These are phyloP conservation scores for Ceratobasidium sp. DNA, from an alignment of 1,284 basidiomycete species.

Conservation along the genomic window DNA sequence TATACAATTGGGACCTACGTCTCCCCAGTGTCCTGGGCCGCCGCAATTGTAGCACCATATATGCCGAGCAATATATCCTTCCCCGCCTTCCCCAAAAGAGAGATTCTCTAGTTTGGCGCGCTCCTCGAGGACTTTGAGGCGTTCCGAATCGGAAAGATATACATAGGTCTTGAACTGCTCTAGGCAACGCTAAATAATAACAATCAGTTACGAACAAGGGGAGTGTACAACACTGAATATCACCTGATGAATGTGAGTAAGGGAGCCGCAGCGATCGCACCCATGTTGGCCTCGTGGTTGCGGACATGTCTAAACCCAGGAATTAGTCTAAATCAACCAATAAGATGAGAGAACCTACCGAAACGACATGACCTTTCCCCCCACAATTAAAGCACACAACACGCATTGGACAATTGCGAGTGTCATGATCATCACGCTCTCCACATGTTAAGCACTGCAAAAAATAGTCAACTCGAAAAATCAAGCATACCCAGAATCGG, in stretches of 20 bases:
- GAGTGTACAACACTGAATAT: background rate
- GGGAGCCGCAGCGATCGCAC: slow-evolving; percentile 46
- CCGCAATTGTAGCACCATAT: slow-evolving; percentile 49
- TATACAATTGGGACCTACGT: slow-evolving; percentile 27
- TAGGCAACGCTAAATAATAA: slow-evolving; percentile 35
- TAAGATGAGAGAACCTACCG: slow-evolving; percentile 18
- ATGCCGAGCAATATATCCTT: slow-evolving; percentile 43
- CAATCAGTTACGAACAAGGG: background rate
- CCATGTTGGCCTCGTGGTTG: slow-evolving; percentile 39
- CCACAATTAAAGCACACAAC: slow-evolving; percentile 48
- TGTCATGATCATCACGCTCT: slow-evolving; percentile 46
- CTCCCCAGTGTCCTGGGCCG: slow-evolving; percentile 44
- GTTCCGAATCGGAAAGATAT: slow-evolving; percentile 42
- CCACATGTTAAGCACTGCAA: slow-evolving; percentile 46
- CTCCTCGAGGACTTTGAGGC: slow-evolving; percentile 37
- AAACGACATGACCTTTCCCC: slow-evolving; percentile 45
- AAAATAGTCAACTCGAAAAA: background rate
- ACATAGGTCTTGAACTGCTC: slow-evolving; percentile 43
- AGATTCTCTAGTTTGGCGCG: slow-evolving; percentile 31
- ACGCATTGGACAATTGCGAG: slow-evolving; percentile 44
- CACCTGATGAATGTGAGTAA: slow-evolving; percentile 44
- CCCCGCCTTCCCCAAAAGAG: slow-evolving; percentile 44
- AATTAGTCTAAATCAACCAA: background rate
- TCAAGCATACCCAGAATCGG: background rate
- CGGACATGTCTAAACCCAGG: slow-evolving; percentile 26